phyloP scores from a whole-genome alignment of 140 eudicot species.

The Bidens hawaiensis region DNA sequence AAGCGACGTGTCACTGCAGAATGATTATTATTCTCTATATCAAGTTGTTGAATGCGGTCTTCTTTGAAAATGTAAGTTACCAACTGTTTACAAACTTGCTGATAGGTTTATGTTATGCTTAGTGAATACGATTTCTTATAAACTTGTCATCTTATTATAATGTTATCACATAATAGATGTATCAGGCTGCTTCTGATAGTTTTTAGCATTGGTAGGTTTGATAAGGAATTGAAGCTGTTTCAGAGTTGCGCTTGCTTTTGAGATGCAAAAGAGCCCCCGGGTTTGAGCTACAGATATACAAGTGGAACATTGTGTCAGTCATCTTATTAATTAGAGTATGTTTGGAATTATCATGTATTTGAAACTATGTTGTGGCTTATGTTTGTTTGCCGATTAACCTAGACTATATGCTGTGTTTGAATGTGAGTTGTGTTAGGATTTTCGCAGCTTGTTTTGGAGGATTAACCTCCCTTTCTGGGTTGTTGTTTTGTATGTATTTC shows the following conservation, averaged over 20 bases:
- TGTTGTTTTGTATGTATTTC: slow-evolving; percentile 19
- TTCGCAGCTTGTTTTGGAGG: slow-evolving; percentile 21
- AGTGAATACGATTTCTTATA: neutral
- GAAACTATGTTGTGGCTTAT: slow-evolving; percentile 28
- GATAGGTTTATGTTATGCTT: slow-evolving; percentile 7
- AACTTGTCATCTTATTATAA: neutral
- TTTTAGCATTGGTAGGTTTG: slow-evolving; percentile 6
- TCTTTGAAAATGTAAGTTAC: slow-evolving; percentile 21
- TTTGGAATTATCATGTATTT: slow-evolving; percentile 32
- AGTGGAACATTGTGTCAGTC: slow-evolving; percentile 24
- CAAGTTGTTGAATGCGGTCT: slow-evolving; percentile 8
- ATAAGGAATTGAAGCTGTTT: slow-evolving; percentile 22
- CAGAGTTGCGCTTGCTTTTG: slow-evolving; percentile 22
- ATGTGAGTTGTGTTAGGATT: slow-evolving; percentile 33
- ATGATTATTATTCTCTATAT: slow-evolving; percentile 25
- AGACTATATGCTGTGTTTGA: slow-evolving; percentile 26
- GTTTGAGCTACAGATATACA: slow-evolving; percentile 17
- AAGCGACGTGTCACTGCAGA: slow-evolving; percentile 72
- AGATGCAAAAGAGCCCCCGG: slow-evolving; percentile 12
- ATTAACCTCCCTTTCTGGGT: neutral
- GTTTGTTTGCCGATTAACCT: slow-evolving; percentile 10
- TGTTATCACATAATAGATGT: neutral
- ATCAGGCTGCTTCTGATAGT: slow-evolving; percentile 4
- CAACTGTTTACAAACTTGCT: neutral
- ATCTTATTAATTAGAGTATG: slow-evolving; percentile 14